phyloP scores from a whole-genome alignment of 257 asterid species.

The Fraxinus pennsylvanica region DNA sequence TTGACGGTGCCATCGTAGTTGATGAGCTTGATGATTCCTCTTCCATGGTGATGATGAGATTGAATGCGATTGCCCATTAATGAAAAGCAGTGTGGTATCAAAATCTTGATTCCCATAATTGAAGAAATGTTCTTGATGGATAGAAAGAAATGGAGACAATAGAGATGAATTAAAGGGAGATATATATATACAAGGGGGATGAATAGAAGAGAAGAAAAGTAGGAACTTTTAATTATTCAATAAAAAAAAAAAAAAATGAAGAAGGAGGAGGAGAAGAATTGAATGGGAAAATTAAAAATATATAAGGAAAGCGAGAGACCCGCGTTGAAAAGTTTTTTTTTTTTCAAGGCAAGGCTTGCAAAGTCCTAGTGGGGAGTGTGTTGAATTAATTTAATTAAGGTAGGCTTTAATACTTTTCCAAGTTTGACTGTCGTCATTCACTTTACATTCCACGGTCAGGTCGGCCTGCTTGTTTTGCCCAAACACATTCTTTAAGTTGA shows the following conservation, averaged over 20 bases:
- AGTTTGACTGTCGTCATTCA: not conserved
- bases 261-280: too few species aligned
- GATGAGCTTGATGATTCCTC: conserved; percentile 26
- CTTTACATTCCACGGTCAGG: not conserved
- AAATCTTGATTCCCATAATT: conserved; percentile 2
- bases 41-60: not conserved
- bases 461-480: not conserved
- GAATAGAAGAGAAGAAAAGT: not conserved
- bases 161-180: not conserved
- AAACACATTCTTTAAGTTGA: not conserved
- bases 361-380: too few species aligned
- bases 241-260: too few species aligned
- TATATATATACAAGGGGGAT: too few species aligned
- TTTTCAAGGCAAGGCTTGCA: too few species aligned
- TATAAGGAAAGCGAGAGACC: not conserved
- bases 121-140: too few species aligned
- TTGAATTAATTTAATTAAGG: too few species aligned
- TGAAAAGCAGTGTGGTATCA: conserved; percentile 7
- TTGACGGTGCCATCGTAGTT: conserved; percentile 42
- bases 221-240: not conserved
- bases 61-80: not conserved
- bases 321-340: not conserved
- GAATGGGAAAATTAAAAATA: not conserved
- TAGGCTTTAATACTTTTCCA: not conserved
- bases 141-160: too few species aligned